phyloP scores from a whole-genome alignment of 1,139 yeast species.

The Sugiyamaella castrensis region DNA sequence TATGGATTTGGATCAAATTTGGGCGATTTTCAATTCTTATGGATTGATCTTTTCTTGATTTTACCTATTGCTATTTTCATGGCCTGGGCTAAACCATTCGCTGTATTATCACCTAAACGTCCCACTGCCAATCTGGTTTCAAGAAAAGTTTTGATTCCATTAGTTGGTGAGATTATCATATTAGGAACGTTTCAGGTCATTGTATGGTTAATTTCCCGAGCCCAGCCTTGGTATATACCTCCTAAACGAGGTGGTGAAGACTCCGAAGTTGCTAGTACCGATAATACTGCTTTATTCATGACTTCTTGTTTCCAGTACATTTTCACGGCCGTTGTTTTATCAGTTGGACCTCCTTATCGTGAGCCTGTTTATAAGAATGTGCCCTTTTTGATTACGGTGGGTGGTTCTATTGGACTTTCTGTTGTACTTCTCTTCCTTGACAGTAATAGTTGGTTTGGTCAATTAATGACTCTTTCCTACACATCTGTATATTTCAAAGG shows the following conservation, averaged over 20 bases:
- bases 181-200: constrained; percentile 61
- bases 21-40: constrained; percentile 96
- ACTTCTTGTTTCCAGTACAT: constrained; percentile 88
- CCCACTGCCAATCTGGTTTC: constrained; percentile 95
- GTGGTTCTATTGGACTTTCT: constrained; percentile 50
- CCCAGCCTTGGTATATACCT: constrained; percentile 67
- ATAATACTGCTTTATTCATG: constrained; percentile 80
- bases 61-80: constrained; percentile 90
- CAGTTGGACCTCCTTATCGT: constrained; percentile 95
- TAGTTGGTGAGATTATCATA: constrained; percentile 66
- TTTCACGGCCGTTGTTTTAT: constrained; percentile 71
- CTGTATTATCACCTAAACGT: constrained; percentile 59
- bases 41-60: constrained; percentile 85
- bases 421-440: constrained; percentile 28
- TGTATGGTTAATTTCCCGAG: constrained; percentile 57
- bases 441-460: constrained; percentile 54
- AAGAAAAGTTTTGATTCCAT: constrained; percentile 77
- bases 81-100: constrained; percentile 93
- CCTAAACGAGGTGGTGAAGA: constrained; percentile 82
- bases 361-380: constrained; percentile 64
- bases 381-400: constrained; percentile 68
- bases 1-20: constrained; percentile 88
- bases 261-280: constrained; percentile 81
- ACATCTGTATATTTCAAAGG: constrained; percentile 53
- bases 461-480: constrained; percentile 70